phyloP scores from a whole-genome alignment of 2,329 filamentous ascomycete genomes.

The Diaporthe citriasiana region DNA sequence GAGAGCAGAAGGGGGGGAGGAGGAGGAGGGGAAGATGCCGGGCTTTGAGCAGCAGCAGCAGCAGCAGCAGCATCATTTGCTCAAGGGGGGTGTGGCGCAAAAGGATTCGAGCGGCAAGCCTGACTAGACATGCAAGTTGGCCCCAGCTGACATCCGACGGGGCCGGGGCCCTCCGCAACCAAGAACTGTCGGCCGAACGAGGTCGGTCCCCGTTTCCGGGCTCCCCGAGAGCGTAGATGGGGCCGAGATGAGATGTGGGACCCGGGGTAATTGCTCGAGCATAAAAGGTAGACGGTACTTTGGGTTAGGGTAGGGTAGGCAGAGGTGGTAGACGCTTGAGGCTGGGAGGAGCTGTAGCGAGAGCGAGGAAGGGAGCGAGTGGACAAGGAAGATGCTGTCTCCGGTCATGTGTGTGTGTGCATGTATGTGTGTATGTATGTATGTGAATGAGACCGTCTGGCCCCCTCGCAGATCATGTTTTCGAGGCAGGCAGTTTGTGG shows the following conservation, averaged over 20 bases:
- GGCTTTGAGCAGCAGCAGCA: constrained; percentile 19
- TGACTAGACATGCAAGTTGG: constrained; percentile 22
- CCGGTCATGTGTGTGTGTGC: not conserved
- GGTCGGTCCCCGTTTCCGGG: constrained; percentile 38
- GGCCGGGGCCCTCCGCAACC: constrained; percentile 27
- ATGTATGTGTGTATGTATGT: not conserved
- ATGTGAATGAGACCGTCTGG: not conserved
- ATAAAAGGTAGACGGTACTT: not conserved
- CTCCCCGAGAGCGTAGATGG: constrained; percentile 37
- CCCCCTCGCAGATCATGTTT: constrained; percentile 7
- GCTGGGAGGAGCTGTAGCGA: constrained; percentile 1
- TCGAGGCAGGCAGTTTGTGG: not conserved
- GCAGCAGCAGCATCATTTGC: constrained; percentile 17
- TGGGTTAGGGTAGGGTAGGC: constrained; percentile 20
- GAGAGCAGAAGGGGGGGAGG: not conserved
- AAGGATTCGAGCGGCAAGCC: constrained; percentile 19
- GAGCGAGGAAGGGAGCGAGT: not conserved
- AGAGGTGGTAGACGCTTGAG: constrained; percentile 2
- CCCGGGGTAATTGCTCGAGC: constrained; percentile 17
- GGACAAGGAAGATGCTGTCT: not conserved
- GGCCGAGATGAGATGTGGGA: constrained; percentile 22
- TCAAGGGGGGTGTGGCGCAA: constrained; percentile 13
- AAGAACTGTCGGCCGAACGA: constrained; percentile 37
- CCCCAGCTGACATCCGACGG: constrained; percentile 39
- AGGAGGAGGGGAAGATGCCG: constrained; percentile 1